Evolutionary conservation across 352 stramenopile genomes (phyloP).

Genomic region (Halophytophthora polymorphica): DNA sequence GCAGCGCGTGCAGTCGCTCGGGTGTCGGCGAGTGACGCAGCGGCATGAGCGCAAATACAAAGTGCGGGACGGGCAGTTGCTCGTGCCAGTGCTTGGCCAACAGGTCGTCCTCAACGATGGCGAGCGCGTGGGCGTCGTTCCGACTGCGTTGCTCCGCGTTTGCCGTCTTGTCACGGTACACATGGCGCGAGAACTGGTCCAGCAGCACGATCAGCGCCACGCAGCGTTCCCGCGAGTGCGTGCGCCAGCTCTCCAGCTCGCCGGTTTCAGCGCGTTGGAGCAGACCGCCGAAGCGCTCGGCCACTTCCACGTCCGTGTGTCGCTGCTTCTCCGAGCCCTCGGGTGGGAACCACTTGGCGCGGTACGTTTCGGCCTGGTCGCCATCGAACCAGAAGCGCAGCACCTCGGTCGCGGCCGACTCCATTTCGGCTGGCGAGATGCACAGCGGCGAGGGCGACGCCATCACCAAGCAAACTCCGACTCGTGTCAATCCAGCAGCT

Average conservation of each 20-base stretch:
- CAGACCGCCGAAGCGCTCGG: constrained; percentile 32
- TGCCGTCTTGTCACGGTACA: constrained; percentile 34
- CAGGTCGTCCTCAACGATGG: constrained; percentile 39
- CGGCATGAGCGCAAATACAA: constrained; percentile 86
- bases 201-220: constrained; percentile 84
- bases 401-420: constrained; percentile 21
- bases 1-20: constrained; percentile 44
- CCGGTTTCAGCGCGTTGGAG: constrained; percentile 37
- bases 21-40: constrained; percentile 76
- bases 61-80: constrained; percentile 44
- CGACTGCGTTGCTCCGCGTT: constrained; percentile 17
- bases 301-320: constrained; percentile 38
- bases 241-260: constrained; percentile 51
- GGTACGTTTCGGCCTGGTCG: constrained; percentile 45
- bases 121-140: constrained; percentile 52
- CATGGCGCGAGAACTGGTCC: constrained; percentile 85
- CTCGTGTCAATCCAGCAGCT: too few species aligned
- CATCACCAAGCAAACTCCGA: too few species aligned
- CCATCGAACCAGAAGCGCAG: constrained; percentile 66
- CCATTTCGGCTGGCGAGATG: too few species aligned
- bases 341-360: constrained; percentile 62
- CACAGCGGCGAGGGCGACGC: too few species aligned
- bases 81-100: constrained; percentile 49
- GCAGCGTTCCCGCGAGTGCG: constrained; percentile 26
- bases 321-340: constrained; percentile 48